These are phyloP conservation scores for Nepenthes mirabilis DNA, from an alignment of 148 eudicot species.

Conservation along the genomic window DNA sequence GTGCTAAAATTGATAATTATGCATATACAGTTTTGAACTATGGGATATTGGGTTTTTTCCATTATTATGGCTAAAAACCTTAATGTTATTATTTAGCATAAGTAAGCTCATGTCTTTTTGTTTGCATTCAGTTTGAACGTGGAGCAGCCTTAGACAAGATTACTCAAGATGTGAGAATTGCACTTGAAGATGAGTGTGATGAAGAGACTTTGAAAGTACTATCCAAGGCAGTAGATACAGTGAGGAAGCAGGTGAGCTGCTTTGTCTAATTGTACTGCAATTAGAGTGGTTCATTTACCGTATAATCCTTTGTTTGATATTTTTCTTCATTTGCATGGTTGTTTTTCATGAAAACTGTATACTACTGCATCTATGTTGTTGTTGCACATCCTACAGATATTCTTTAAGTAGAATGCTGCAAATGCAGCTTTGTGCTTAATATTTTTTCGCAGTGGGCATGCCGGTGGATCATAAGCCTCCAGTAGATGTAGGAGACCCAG, in stretches of 20 bases:
- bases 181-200: constrained; percentile 80
- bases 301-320: not conserved
- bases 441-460: no score
- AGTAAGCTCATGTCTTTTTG: not conserved
- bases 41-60: not conserved
- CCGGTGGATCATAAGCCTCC: no score
- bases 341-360: no score
- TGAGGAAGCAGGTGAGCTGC: constrained; percentile 71
- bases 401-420: not conserved
- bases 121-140: constrained; percentile 71
- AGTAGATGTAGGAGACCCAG: no score
- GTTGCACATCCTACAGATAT: not conserved
- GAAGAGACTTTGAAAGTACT: constrained; percentile 67
- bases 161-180: constrained; percentile 51
- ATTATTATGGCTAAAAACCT: not conserved
- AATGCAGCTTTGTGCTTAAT: no score
- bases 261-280: not conserved
- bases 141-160: constrained; percentile 92
- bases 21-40: no score
- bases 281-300: not conserved
- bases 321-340: not conserved
- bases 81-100: not conserved
- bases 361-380: not conserved
- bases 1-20: no score
- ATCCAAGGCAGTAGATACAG: constrained; percentile 88